Conservation (phyloP, 768 basidiomycete genomes). For the Hericium rajendrae region DNA sequence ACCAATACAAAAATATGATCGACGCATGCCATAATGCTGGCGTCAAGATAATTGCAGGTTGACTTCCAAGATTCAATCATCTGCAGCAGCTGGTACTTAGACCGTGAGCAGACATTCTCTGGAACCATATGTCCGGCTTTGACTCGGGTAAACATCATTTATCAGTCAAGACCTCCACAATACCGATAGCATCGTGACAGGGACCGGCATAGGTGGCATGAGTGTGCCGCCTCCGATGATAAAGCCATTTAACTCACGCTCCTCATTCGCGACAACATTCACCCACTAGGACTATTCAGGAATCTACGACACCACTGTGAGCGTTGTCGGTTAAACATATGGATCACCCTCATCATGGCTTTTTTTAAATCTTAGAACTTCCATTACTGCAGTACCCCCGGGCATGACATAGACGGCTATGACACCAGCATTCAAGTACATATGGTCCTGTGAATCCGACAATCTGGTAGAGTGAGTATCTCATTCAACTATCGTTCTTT, state of each 20-base stretch:
- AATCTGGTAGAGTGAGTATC: constrained; percentile 30
- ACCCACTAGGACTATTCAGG: constrained; percentile 37
- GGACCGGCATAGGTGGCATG: constrained; percentile 17
- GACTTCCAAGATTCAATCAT: neutral
- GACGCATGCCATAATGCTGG: constrained; percentile 28
- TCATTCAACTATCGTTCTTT: neutral
- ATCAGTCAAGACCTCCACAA: neutral
- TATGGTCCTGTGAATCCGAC: constrained; percentile 31
- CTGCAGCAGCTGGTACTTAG: constrained; percentile 17
- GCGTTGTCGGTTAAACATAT: neutral
- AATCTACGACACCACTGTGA: constrained; percentile 14
- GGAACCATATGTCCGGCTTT: constrained; percentile 55
- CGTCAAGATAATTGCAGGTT: constrained; percentile 30
- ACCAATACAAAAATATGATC: constrained; percentile 37
- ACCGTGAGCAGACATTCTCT: constrained; percentile 35
- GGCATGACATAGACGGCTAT: constrained; percentile 48
- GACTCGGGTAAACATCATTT: constrained; percentile 19
- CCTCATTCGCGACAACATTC: constrained; percentile 20
- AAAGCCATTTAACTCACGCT: neutral
- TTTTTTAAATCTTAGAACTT: constrained; percentile 34
- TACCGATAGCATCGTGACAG: constrained; percentile 12
- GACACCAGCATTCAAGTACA: constrained; percentile 40
- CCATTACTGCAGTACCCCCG: constrained; percentile 52
- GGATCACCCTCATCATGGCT: neutral
- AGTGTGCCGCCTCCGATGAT: neutral